A percentile compares a stretch with the other conserved stretches of the same genome.
Conservation (phyloP, 1,284 basidiomycete genomes). For the Xanthoconium separans region DNA sequence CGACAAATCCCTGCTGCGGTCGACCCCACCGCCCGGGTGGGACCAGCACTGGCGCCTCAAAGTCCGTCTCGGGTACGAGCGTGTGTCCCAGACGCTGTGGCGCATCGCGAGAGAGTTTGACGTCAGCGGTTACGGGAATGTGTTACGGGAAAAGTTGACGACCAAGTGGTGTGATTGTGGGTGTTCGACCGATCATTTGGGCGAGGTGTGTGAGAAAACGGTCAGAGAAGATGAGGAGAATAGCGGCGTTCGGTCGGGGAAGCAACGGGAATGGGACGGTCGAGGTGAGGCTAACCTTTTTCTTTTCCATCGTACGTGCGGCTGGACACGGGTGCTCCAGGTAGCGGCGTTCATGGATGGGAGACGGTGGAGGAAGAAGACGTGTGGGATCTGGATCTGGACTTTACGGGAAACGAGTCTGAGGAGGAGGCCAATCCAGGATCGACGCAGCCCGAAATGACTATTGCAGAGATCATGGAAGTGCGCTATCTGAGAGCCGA, state of each 20-base stretch:
- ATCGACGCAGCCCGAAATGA: constrained; percentile 49
- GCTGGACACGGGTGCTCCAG: constrained; percentile 23
- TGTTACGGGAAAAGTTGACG: constrained; percentile 65
- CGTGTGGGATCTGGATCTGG: constrained; percentile 66
- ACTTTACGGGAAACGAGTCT: constrained; percentile 53
- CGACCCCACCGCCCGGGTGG: constrained; percentile 42
- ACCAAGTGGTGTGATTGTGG: constrained; percentile 76
- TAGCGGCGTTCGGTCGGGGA: constrained; percentile 52
- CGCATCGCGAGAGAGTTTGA: constrained; percentile 66
- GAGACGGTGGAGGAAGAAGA: constrained; percentile 70
- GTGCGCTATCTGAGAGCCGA: constrained; percentile 67
- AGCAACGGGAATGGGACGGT: constrained; percentile 70
- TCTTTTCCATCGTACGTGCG: not conserved
- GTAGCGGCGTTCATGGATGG: constrained; percentile 63
- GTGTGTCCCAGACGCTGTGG: constrained; percentile 60
- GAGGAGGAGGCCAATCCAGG: constrained; percentile 46
- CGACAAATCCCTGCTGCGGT: constrained; percentile 31
- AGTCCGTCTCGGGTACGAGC: constrained; percentile 60
- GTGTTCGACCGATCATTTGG: constrained; percentile 70
- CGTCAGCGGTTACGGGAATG: constrained; percentile 64
- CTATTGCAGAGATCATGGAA: constrained; percentile 67
- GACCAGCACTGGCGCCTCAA: constrained; percentile 55
- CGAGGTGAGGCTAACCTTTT: constrained; percentile 39
- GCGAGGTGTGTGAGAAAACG: constrained; percentile 69
- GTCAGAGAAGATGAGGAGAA: constrained; percentile 65